Base-by-base conservation (phyloP, 176 grass and related monocot species). In the Pharus latifolius region DNA sequence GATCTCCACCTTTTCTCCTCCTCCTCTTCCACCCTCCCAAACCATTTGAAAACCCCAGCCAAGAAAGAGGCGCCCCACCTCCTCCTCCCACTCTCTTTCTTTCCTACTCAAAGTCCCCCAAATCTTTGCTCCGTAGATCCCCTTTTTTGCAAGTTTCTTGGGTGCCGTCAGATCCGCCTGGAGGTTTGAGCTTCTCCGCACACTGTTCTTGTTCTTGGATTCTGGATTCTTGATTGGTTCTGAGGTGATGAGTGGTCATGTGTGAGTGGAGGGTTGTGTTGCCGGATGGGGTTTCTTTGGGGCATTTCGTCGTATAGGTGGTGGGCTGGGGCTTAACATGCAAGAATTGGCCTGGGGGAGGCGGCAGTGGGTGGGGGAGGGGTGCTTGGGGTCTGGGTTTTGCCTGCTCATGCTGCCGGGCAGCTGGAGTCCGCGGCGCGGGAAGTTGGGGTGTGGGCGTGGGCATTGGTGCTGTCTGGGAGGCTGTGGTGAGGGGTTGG, bases 11-110 rank as follows among this genome's bases (percentile, higher is more conserved):
- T 71, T 79, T 41, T 74, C 33, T 66, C 57, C 25, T 37, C n/a
- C 15, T 55, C 51, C 45, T 38, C 14, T 55, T 64, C 16, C 16
- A 56, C 51, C 74, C 67, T 72, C 73, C 69, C 78, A 80, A 25
- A 18, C 78, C 70, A 67, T 89, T 93, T 88, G 64, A 93, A 86
- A 82, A 70, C 71, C 67, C 49, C 53, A 76, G 47, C 69, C 73
- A 80, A 76, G n/a, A n/a, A n/a, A n/a, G n/a, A n/a, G n/a, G n/a
- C n/a, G n/a, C n/a, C n/a, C n/a, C n/a, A n/a, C n/a, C n/a, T n/a
- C n/a, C n/a, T n/a, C n/a, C n/a, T n/a, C n/a, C n/a, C n/a, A n/a
- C n/a, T n/a, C n/a, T n/a, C n/a, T n/a, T n/a, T n/a, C n/a, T n/a
- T n/a, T n/a, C n/a, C n/a, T n/a, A n/a, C n/a, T n/a, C n/a, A n/a